Conservation (phyloP, 176 grass and related monocot genomes). For the Leersia perrieri region DNA sequence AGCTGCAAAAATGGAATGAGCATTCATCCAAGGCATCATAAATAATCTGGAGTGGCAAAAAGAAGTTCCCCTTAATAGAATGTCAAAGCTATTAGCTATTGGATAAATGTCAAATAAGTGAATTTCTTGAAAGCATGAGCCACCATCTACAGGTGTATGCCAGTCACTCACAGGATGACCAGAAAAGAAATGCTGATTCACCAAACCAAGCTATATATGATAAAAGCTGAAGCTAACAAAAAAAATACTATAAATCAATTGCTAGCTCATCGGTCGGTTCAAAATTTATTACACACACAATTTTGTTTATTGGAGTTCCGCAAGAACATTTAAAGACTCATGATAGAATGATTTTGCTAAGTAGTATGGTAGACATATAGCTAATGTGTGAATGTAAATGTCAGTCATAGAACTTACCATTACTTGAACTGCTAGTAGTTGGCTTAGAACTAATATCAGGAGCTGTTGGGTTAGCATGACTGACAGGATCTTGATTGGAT, state of each 20-base stretch:
- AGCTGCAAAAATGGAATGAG: background rate
- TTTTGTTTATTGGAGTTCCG: background rate
- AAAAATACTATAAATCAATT: background rate
- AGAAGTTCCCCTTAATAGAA: background rate
- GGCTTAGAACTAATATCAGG: constrained; percentile 4
- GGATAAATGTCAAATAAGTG: background rate
- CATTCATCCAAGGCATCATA: background rate
- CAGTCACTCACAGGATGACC: background rate
- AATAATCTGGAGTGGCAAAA: background rate
- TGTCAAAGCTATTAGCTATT: too few species aligned
- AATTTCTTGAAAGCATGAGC: background rate
- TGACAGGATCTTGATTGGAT: background rate
- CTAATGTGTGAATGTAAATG: background rate
- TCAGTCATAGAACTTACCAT: constrained; percentile 28
- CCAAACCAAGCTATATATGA: background rate
- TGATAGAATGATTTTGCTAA: background rate
- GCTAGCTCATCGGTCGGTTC: background rate
- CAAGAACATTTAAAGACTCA: background rate
- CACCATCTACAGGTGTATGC: background rate
- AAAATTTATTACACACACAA: background rate
- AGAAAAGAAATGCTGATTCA: background rate
- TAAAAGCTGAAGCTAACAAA: background rate
- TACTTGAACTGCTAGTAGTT: background rate
- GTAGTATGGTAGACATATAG: background rate
- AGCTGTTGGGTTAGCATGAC: background rate